Conservation (phyloP, 1,284 basidiomycete species). For the Moesziomyces parantarcticus region DNA sequence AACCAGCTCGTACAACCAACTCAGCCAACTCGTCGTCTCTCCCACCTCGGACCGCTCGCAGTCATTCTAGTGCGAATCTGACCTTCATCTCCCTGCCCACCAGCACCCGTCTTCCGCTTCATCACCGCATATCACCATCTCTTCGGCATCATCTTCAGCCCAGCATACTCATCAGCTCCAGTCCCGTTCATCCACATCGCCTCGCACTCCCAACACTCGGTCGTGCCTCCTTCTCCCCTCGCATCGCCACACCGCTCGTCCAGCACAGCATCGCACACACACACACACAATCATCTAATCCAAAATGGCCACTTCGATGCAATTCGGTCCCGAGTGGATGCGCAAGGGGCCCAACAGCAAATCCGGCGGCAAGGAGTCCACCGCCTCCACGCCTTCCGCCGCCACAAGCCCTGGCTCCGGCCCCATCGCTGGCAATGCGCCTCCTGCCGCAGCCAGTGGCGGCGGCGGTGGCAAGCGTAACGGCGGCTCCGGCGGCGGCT, state of each 20-base stretch:
- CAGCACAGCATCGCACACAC: background rate
- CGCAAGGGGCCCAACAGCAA: conserved; percentile 59
- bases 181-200: too few species aligned
- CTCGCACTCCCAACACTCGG: too few species aligned
- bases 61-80: too few species aligned
- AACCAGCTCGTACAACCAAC: too few species aligned
- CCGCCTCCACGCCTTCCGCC: conserved; percentile 19
- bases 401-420: conserved; percentile 32
- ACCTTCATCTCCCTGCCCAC: too few species aligned
- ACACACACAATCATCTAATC: background rate
- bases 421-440: conserved; percentile 11
- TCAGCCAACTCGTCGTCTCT: too few species aligned
- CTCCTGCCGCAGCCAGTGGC: conserved; percentile 13
- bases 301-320: conserved; percentile 62
- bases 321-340: conserved; percentile 66
- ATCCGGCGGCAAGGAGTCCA: conserved; percentile 27
- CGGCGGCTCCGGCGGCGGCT: conserved; percentile 31
- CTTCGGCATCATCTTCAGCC: too few species aligned
- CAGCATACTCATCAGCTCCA: too few species aligned
- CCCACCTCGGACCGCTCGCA: too few species aligned
- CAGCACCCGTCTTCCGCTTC: too few species aligned
- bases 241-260: background rate
- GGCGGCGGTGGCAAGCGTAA: conserved; percentile 29
- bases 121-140: too few species aligned
- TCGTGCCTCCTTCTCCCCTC: background rate